Base-by-base conservation (phyloP, 2,329 filamentous ascomycete genomes). In the Colletotrichum camelliae region DNA sequence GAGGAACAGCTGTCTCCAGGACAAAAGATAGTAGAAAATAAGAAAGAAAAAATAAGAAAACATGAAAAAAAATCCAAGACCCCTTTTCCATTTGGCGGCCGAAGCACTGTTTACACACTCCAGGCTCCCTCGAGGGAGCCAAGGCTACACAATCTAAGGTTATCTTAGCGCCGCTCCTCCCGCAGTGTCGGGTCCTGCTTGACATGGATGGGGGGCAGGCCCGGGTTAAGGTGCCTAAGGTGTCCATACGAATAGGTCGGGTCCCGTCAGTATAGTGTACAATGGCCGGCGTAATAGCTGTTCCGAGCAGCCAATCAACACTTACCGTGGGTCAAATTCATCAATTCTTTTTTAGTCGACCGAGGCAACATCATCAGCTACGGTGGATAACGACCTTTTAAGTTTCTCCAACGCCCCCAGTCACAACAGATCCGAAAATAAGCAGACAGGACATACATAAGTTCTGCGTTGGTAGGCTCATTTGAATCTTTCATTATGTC, bases 401-500 rank as follows among this genome's bases (percentile, higher is more conserved):
- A 7, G 9, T 52, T 21, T 52, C 43, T 52, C n/a, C n/a, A 52
- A 21, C 43, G n/a, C 7, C 43, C 3, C 43, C 43, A 52, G 43
- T 24, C 43, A 52, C 43, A 24, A 12, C 43, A 13, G n/a, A 52
- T 21, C n/a, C 5, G n/a, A 7, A 7, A 13, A 24, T 13, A 52
- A 21, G 10, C 43, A 52, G n/a, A 52, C n/a, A 10, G n/a, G 43
- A 7, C 43, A 52, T 52, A 52, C 10, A 13, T 13, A 21, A 52
- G 43, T 21, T 4, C 10, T 24, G n/a, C 12, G n/a, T 21, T 52
- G n/a, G 5, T 21, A 24, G 33, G 15, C n/a, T 27, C 18, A 13
- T 33, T 48, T 66, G 4, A 18, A 24, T 5, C 16, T 31, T 16
- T 29, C 58, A 58, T 48, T 27, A 88, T 88, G 87, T 85, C 86